Conservation (phyloP, 2,329 filamentous ascomycete species). For the Beauveria sp. region DNA sequence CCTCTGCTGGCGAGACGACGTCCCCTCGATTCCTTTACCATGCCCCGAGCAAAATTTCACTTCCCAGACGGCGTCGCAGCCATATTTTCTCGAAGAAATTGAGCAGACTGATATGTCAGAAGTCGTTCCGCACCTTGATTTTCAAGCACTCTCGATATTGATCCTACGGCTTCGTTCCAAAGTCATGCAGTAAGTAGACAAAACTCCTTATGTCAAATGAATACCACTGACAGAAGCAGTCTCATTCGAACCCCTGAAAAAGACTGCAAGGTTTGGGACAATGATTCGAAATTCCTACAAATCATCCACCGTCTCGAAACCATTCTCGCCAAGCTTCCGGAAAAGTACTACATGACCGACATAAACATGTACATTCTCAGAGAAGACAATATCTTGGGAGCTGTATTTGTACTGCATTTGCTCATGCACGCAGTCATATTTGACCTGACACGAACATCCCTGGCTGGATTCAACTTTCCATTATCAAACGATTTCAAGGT, state of each 20-base stretch:
- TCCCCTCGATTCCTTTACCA: conserved; percentile 17
- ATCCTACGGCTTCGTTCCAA: conserved; percentile 16
- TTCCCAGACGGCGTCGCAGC: conserved; percentile 4
- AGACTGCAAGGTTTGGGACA: conserved; percentile 10
- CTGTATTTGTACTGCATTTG: conserved; percentile 20
- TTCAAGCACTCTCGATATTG: conserved; percentile 14
- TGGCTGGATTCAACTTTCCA: conserved; percentile 21
- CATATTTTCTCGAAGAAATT: conserved; percentile 12
- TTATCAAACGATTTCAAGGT: conserved; percentile 17
- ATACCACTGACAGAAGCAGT: conserved; percentile 5
- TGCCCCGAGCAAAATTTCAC: conserved; percentile 15
- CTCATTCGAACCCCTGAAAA: conserved; percentile 15
- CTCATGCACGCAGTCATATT: conserved; percentile 19
- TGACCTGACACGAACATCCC: conserved; percentile 18
- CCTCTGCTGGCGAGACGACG: conserved; percentile 16
- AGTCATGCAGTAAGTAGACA: conserved; percentile 15
- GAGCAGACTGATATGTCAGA: conserved; percentile 11
- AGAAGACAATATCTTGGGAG: conserved; percentile 15
- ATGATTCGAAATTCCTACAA: conserved; percentile 2
- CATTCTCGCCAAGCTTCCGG: conserved; percentile 16
- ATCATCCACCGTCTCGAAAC: conserved; percentile 17
- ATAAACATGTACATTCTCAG: conserved; percentile 17
- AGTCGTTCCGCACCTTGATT: conserved; percentile 14
- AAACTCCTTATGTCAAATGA: background rate
- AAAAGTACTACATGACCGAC: conserved; percentile 17